Evolutionary conservation across 805 yeast genomes (phyloP), one percentile per base, ranked within the genome.

Genomic region (Wickerhamiella vanderwaltii): DNA sequence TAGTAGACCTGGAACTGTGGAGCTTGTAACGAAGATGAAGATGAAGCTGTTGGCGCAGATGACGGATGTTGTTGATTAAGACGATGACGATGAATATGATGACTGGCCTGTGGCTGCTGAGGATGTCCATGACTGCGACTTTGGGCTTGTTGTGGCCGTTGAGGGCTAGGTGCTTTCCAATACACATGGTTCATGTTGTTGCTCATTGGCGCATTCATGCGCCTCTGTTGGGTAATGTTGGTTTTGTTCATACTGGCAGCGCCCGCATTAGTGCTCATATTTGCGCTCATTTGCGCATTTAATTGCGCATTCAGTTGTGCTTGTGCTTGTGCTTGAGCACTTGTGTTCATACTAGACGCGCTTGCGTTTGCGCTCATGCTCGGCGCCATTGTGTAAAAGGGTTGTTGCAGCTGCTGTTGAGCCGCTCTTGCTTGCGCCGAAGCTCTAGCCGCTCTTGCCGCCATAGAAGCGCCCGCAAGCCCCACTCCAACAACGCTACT

Each of bases 361-460:
- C 36, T 26, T 4, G 36, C 36, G 19, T 33, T 33, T 9, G 36
- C 36, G 19, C 36, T 33, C 36, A 33, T 33, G 18, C 26, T 33
- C 12, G 25, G 12, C 13, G 18, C 13, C 5, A 22, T 15, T 5
- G 26, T 22, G 20, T 33, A 33, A n/a, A 15, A 29, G 19, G 30
- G 33, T 16, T n/a, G 41, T 15, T 37, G 33, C 13, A 17, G 37
- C 17, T 20, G 37, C 29, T 20, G 37, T 12, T 24, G 23, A 13
- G 29, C 16, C 11, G 35, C 23, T 7, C 35, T 32, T 5, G 28
- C 19, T 30, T 35, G 39, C 12, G 22, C 28, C 11, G 39, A 24
- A 9, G 40, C 40, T 5, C 40, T 18, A 4, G 41, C 41, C 4
- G 41, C 41, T 22, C 32, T 38, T 17, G 41, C 32, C 13, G 41